Evolutionary conservation across 148 eudicot genomes (phyloP).

Genomic region (Mesembryanthemum crystallinum): DNA sequence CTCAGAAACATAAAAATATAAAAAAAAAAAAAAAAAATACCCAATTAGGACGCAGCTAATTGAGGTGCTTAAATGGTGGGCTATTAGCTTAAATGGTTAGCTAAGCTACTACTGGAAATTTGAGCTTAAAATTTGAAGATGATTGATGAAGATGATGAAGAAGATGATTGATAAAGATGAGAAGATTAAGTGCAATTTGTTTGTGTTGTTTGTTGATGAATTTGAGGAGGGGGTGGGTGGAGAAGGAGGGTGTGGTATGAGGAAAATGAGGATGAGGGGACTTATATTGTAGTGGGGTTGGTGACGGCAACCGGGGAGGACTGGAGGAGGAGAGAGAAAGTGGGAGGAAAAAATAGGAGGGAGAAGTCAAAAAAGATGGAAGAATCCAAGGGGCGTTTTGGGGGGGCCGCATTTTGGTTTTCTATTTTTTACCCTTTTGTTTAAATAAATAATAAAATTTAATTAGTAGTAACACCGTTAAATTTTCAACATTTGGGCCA

Average conservation of each 20-base stretch:
- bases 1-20: too few species aligned
- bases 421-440: too few species aligned
- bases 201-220: neutral
- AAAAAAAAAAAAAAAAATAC: too few species aligned
- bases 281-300: constrained; percentile 25
- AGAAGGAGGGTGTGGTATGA: neutral
- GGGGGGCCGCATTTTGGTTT: constrained; percentile 2
- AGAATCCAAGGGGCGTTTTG: constrained; percentile 29
- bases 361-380: constrained; percentile 8
- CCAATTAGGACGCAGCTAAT: too few species aligned
- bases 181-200: too few species aligned
- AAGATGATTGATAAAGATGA: neutral
- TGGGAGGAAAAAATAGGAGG: constrained; percentile 19
- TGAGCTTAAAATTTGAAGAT: neutral
- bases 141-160: neutral
- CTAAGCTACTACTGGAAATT: too few species aligned
- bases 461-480: too few species aligned
- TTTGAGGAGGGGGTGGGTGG: neutral
- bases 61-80: too few species aligned
- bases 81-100: too few species aligned
- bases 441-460: too few species aligned
- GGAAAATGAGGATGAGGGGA: neutral
- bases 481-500: too few species aligned
- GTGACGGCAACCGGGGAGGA: constrained; percentile 2
- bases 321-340: constrained; percentile 12